Conservation (phyloP, 176 grass and related monocot genomes). For the Rhynchospora pubera region DNA sequence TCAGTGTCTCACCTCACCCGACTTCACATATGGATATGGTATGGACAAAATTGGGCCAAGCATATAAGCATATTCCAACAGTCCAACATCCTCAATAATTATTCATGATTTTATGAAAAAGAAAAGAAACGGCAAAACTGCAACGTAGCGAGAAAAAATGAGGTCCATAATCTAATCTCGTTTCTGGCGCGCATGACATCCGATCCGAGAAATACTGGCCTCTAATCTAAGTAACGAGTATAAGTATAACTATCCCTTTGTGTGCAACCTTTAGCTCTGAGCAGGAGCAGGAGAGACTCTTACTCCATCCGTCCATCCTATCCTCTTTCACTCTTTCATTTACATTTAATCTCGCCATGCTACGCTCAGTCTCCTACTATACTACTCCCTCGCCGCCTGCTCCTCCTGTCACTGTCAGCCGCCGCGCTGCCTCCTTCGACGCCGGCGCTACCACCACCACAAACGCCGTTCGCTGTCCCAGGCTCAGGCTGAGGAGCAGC, state of each 20-base stretch:
- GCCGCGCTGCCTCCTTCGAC: background rate
- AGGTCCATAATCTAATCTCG: constrained; percentile 7
- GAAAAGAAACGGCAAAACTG: background rate
- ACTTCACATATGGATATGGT: background rate
- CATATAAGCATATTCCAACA: background rate
- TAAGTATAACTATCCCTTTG: background rate
- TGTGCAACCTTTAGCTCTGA: background rate
- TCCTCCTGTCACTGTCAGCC: background rate
- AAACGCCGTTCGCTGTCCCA: background rate
- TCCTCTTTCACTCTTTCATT: background rate
- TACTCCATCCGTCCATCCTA: background rate
- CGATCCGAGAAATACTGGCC: background rate
- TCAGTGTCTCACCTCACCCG: too few species aligned
- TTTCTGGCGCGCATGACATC: background rate
- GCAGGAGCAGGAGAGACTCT: background rate
- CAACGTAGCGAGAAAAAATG: background rate
- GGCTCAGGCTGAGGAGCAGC: background rate
- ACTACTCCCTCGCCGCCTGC: background rate
- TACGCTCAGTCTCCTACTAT: constrained; percentile 8
- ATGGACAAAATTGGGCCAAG: constrained; percentile 2
- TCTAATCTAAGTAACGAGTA: background rate
- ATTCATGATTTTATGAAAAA: background rate
- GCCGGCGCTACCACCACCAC: background rate
- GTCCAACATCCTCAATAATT: background rate
- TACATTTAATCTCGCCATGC: too few species aligned